Conservation (phyloP, 805 yeast genomes). For the Ogataea neopini region DNA sequence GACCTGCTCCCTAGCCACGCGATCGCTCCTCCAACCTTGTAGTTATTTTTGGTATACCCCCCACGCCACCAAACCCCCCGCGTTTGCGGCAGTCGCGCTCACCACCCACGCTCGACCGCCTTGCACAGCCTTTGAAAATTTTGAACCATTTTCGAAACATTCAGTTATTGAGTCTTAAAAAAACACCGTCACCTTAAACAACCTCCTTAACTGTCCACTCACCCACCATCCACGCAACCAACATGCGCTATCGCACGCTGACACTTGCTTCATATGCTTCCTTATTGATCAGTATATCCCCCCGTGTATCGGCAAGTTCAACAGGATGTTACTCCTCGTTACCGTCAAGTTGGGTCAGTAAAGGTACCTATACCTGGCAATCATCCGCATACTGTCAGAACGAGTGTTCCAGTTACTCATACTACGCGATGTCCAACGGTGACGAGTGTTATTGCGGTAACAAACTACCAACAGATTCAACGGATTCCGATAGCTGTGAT, state of each 20-base stretch:
- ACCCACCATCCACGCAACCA: background rate
- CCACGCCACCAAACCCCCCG: too few species aligned
- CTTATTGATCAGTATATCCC: conserved; percentile 4
- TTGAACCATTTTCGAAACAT: background rate
- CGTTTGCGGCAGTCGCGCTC: background rate
- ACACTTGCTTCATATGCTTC: conserved; percentile 10
- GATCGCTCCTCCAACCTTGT: too few species aligned
- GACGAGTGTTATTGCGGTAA: conserved; percentile 69
- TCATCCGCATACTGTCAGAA: conserved; percentile 56
- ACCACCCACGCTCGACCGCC: background rate
- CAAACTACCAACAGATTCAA: conserved; percentile 35
- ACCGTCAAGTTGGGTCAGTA: conserved; percentile 36
- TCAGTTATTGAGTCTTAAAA: background rate
- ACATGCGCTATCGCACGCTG: conserved; percentile 3
- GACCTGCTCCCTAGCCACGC: too few species aligned
- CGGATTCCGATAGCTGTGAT: conserved; percentile 41
- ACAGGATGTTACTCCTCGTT: conserved; percentile 44
- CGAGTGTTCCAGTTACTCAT: conserved; percentile 41
- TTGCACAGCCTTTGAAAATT: conserved; percentile 2
- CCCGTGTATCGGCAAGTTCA: conserved; percentile 5
- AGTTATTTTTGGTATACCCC: too few species aligned
- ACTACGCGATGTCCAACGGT: conserved; percentile 56
- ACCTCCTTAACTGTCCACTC: background rate
- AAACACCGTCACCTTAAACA: background rate
- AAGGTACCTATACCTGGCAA: conserved; percentile 58